Percentiles rank a stretch among this genome's conserved stretches.
Conservation (phyloP, 441 rosid genomes). For the Manihot esculenta region DNA sequence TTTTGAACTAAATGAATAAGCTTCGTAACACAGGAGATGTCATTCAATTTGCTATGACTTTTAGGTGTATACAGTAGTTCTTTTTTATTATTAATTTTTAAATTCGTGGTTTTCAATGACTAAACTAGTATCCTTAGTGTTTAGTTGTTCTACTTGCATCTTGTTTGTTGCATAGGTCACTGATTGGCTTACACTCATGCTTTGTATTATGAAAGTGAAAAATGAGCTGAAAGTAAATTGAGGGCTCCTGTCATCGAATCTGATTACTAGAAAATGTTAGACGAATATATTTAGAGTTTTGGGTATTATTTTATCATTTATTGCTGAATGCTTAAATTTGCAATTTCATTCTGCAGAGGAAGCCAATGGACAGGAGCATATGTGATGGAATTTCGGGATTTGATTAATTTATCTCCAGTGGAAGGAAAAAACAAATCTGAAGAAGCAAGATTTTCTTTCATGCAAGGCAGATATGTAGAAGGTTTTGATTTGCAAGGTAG, state of each 20-base stretch:
- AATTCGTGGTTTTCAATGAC: no score
- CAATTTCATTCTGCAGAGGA: constrained; percentile 47
- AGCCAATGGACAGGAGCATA: constrained; percentile 90
- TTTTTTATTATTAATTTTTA: neutral
- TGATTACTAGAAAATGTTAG: no score
- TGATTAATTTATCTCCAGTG: constrained; percentile 44
- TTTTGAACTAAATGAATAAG: neutral
- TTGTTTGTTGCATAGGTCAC: no score
- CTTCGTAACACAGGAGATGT: neutral
- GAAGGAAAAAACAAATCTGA: constrained; percentile 44
- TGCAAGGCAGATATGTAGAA: constrained; percentile 80
- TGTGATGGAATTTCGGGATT: constrained; percentile 70
- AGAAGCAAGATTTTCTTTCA: constrained; percentile 85
- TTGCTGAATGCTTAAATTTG: constrained; percentile 11
- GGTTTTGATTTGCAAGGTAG: constrained; percentile 56
- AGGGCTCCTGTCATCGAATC: no score
- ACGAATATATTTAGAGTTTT: neutral
- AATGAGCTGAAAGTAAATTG: no score
- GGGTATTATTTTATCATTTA: constrained; percentile 1
- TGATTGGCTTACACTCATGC: no score
- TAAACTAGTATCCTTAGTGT: no score
- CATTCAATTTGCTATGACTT: neutral
- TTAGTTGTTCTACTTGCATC: no score
- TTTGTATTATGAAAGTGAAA: no score
- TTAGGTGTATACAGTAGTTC: neutral